Evolutionary conservation across 495 filamentous ascomycete genomes (phyloP).

Genomic region (Penicillium argentinense): DNA sequence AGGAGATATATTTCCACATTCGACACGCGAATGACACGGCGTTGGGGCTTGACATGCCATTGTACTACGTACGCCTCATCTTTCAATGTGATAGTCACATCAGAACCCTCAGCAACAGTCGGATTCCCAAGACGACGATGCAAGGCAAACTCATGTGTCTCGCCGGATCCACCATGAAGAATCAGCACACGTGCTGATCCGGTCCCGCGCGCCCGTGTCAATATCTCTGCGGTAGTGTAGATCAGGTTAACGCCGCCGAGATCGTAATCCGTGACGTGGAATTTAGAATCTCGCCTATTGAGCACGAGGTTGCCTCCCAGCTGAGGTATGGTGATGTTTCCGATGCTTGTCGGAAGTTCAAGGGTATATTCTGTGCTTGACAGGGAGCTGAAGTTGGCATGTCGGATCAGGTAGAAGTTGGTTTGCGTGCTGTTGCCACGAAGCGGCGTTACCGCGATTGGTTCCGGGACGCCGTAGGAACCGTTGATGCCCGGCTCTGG

Average conservation of each 20-base stretch:
- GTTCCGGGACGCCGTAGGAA: slow-evolving; percentile 39
- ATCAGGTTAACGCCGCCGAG: slow-evolving; percentile 56
- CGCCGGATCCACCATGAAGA: slow-evolving; percentile 63
- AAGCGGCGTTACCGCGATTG: slow-evolving; percentile 55
- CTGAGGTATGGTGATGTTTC: slow-evolving; percentile 58
- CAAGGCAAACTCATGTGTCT: slow-evolving; percentile 63
- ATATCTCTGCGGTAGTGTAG: slow-evolving; percentile 72
- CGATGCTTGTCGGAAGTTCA: slow-evolving; percentile 53
- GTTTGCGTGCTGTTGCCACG: slow-evolving; percentile 40
- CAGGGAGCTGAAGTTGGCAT: slow-evolving; percentile 52
- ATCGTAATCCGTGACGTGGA: slow-evolving; percentile 68
- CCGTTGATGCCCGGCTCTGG: slow-evolving; percentile 42
- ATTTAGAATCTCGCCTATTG: slow-evolving; percentile 67
- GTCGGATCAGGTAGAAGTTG: slow-evolving; percentile 60
- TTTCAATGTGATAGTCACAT: slow-evolving; percentile 27
- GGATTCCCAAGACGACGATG: slow-evolving; percentile 22
- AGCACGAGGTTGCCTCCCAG: slow-evolving; percentile 58
- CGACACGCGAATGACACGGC: slow-evolving; percentile 47
- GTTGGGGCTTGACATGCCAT: slow-evolving; percentile 41
- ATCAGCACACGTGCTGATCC: slow-evolving; percentile 56
- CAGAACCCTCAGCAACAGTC: slow-evolving; percentile 21
- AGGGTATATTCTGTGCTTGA: slow-evolving; percentile 55
- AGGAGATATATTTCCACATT: slow-evolving; percentile 53
- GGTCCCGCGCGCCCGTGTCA: slow-evolving; percentile 57
- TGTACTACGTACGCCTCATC: slow-evolving; percentile 48